These are phyloP conservation scores for Globisporangium camurandrum DNA, from an alignment of 352 stramenopile species.

Conservation along the genomic window DNA sequence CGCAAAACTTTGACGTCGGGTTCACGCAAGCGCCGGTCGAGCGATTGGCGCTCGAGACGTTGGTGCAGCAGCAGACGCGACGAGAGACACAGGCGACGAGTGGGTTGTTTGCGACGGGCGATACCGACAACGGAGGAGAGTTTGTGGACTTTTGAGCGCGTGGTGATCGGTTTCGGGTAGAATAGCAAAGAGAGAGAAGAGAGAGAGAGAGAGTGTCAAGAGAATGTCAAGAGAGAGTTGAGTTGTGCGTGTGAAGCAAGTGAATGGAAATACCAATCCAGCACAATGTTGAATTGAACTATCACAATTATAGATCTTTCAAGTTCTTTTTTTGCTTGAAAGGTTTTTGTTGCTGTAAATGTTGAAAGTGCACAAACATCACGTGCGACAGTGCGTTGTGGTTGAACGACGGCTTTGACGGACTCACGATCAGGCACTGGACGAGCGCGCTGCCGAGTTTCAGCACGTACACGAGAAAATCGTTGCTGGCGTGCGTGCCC, in stretches of 20 bases:
- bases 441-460: constrained; percentile 75
- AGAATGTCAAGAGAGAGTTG: neutral
- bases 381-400: constrained; percentile 86
- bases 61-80: constrained; percentile 3
- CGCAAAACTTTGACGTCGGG: constrained; percentile 80
- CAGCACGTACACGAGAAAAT: constrained; percentile 74
- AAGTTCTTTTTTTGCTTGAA: too few relatives aligned
- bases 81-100: constrained; percentile 1
- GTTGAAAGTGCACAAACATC: constrained; percentile 76
- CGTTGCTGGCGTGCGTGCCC: constrained; percentile 70
- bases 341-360: too few relatives aligned
- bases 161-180: neutral
- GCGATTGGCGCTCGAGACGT: constrained; percentile 17
- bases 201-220: neutral
- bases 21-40: constrained; percentile 62
- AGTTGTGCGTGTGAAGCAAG: too few relatives aligned
- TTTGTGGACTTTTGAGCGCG: constrained; percentile 6
- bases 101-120: constrained; percentile 3
- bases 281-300: too few relatives aligned
- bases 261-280: too few relatives aligned
- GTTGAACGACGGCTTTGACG: constrained; percentile 82
- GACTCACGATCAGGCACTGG: constrained; percentile 73
- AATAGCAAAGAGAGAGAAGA: neutral
- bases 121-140: constrained; percentile 2
- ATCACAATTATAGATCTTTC: too few relatives aligned